Base-by-base conservation (phyloP, 2,329 filamentous ascomycete genomes). In the Sporothrix brasiliensis region DNA sequence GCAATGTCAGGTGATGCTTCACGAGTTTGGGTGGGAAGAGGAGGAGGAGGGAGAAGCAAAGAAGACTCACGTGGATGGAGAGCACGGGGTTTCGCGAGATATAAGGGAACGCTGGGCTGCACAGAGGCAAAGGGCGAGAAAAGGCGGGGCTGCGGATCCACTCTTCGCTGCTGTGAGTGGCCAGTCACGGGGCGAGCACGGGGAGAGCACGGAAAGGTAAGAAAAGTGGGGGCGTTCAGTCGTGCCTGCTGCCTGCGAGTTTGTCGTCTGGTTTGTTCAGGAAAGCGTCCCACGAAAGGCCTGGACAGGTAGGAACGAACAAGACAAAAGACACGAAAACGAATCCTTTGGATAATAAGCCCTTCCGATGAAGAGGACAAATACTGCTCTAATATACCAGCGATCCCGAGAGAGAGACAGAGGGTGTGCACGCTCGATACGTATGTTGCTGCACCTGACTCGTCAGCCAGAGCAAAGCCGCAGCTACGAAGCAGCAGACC, bases 1-100 rank as follows among this genome's bases (percentile, higher is more conserved):
- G 71, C 72, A 34, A 74, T 74, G 74, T 75, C 74, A 75, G 74
- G 74, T 75, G 74, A 75, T 75, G 74, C 73, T 75, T 75, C 74
- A 75, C 74, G 73, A 73, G 73, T 72, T 72, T 70, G 67, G 61
- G 65, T 44, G 60, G 58, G 34, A 66, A 24, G 39, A 47, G 49
- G 41, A 24, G 56, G 41, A 61, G 49, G 47, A 60, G 50, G 34
- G 52, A 66, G 69, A 60, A 60, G 68, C 50, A 52, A 56, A 68
- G 44, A 71, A 44, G 60, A 71, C 71, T 72, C 73, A 74, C 73
- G 73, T 74, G 73, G 73, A 70, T 74, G 69, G 71, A 69, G 30
- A 44, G 73, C 73, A 74, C 73, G 73, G 73, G 73, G 72, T 74
- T 54, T 73, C 30, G 73, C 73, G 73, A 70, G 68, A 72, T 73